These are phyloP conservation scores for Hyaloscypha variabilis DNA, from an alignment of 495 filamentous ascomycete species.

Conservation along the genomic window DNA sequence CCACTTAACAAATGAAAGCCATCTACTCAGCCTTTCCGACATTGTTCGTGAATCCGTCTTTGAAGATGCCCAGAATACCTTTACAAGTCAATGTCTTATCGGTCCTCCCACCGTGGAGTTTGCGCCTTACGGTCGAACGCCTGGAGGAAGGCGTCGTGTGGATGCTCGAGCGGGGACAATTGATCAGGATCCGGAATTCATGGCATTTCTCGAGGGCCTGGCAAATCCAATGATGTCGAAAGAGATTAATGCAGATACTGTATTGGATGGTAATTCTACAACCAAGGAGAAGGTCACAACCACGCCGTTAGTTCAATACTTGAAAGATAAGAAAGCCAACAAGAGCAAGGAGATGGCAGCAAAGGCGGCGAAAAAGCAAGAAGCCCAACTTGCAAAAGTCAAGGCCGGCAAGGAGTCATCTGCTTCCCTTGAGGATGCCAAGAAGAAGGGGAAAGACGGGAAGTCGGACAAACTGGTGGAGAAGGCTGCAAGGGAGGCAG, in stretches of 20 bases:
- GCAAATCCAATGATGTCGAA: conserved; percentile 69
- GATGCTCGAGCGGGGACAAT: conserved; percentile 93
- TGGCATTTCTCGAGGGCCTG: conserved; percentile 84
- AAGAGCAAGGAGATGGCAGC: conserved; percentile 72
- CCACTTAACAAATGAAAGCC: conserved; percentile 63
- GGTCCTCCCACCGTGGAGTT: conserved; percentile 80
- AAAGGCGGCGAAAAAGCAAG: conserved; percentile 47
- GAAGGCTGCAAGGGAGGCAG: conserved; percentile 67
- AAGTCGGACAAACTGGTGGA: conserved; percentile 56
- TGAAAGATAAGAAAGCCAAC: conserved; percentile 87
- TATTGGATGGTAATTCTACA: conserved; percentile 53
- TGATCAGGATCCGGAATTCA: conserved; percentile 94
- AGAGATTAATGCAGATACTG: conserved; percentile 47
- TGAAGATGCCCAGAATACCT: conserved; percentile 73
- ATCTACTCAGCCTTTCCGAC: conserved; percentile 64
- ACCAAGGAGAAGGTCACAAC: conserved; percentile 68
- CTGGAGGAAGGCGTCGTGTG: conserved; percentile 67
- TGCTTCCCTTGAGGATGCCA: conserved; percentile 43
- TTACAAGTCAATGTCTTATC: conserved; percentile 66
- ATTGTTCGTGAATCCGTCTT: conserved; percentile 65
- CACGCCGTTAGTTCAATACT: conserved; percentile 87
- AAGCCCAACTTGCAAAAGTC: conserved; percentile 47
- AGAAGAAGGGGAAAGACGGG: conserved; percentile 61
- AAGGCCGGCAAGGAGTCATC: conserved; percentile 56
- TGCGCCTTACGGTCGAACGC: conserved; percentile 78